Conservation (phyloP, 169 alveolate genomes). For the Plasmodium billcollinsi region DNA sequence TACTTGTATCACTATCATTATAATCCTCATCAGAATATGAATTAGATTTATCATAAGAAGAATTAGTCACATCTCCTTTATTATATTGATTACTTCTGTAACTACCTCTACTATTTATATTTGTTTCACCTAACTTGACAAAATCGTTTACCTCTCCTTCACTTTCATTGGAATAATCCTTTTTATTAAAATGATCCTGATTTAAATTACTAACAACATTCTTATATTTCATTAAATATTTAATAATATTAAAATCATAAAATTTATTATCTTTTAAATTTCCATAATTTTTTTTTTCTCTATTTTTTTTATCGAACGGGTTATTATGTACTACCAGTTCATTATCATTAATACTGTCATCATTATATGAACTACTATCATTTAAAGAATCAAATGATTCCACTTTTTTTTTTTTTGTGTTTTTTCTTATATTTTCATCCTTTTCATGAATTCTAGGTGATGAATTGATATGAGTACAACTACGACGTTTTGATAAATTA, state of each 20-base stretch:
- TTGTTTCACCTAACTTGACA: background rate
- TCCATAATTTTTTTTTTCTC: background rate
- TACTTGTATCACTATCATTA: background rate
- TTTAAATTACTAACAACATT: constrained; percentile 36
- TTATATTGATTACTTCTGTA: no score
- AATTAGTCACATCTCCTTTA: no score
- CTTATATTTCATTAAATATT: constrained; percentile 61
- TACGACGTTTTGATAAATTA: background rate
- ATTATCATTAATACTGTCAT: background rate
- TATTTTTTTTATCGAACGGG: background rate
- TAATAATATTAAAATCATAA: constrained; percentile 35
- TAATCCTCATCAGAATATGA: background rate
- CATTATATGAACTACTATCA: constrained; percentile 1
- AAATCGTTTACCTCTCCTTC: constrained; percentile 30
- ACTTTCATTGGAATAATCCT: constrained; percentile 19
- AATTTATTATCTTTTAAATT: background rate
- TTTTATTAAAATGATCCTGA: constrained; percentile 28
- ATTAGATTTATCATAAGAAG: no score
- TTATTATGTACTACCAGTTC: background rate
- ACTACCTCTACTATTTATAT: background rate
- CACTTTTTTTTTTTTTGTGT: background rate
- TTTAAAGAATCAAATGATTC: background rate
- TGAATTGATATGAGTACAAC: no score
- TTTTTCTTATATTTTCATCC: background rate
- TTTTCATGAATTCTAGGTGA: background rate